Conservation (phyloP, 768 basidiomycete species). For the Suillus americanus region DNA sequence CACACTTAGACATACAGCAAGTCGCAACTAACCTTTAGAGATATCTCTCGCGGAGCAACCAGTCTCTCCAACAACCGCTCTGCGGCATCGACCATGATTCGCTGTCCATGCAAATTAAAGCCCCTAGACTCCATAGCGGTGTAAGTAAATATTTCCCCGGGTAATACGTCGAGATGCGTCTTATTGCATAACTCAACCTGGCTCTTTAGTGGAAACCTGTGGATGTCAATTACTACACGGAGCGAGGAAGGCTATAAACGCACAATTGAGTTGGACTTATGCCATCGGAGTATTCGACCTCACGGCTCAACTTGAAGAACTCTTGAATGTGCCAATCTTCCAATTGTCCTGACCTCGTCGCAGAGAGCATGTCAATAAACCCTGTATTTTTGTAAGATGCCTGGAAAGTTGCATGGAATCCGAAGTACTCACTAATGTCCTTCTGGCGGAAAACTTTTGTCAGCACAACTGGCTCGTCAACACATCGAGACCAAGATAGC, state of each 20-base stretch:
- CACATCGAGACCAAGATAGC: conserved; percentile 54
- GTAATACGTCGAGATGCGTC: conserved; percentile 17
- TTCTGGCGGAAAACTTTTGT: conserved; percentile 74
- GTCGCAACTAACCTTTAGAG: conserved; percentile 44
- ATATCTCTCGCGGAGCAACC: conserved; percentile 44
- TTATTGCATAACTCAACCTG: conserved; percentile 27
- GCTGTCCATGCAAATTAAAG: conserved; percentile 34
- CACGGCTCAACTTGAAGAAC: conserved; percentile 66
- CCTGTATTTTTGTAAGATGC: conserved; percentile 39
- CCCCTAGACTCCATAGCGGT: conserved; percentile 46
- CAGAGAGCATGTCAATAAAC: conserved; percentile 95
- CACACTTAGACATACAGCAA: background rate
- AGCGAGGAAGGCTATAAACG: background rate
- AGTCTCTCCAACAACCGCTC: conserved; percentile 43
- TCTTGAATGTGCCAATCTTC: conserved; percentile 58
- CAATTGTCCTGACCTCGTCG: conserved; percentile 91
- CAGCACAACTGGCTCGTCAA: conserved; percentile 45
- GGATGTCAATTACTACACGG: background rate
- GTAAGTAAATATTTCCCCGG: conserved; percentile 34
- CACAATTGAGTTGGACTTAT: conserved; percentile 89
- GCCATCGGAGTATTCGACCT: conserved; percentile 73
- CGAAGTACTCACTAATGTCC: conserved; percentile 43
- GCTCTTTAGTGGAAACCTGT: conserved; percentile 28
- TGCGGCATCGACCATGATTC: conserved; percentile 31
- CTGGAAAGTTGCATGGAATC: background rate